Percentiles rank a stretch among this genome's conserved stretches.
These are phyloP conservation scores for Boletus sp. DNA, from an alignment of 768 basidiomycete species.

Conservation along the genomic window DNA sequence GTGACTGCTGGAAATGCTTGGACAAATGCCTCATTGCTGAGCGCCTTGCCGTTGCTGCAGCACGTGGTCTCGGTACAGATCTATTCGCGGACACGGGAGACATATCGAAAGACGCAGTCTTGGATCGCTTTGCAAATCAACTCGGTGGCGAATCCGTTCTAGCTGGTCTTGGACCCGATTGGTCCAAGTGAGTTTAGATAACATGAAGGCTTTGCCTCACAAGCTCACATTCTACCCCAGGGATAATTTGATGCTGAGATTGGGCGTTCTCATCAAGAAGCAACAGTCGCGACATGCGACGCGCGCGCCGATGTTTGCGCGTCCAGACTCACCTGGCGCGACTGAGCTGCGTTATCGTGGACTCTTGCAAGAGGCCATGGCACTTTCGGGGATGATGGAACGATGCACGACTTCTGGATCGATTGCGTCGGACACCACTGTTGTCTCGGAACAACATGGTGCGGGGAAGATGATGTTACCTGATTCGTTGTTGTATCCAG, in stretches of 20 bases:
- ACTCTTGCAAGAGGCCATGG: slow-evolving; percentile 37
- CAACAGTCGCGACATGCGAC: slow-evolving; percentile 19
- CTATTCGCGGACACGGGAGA: slow-evolving; percentile 50
- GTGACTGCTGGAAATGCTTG: slow-evolving; percentile 75
- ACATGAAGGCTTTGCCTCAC: neutral
- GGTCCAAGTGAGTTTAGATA: slow-evolving; percentile 50
- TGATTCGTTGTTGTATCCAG: slow-evolving; percentile 41
- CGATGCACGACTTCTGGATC: slow-evolving; percentile 15
- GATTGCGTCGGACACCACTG: slow-evolving; percentile 20
- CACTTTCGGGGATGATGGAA: slow-evolving; percentile 19
- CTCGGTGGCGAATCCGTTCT: slow-evolving; percentile 46
- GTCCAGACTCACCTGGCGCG: slow-evolving; percentile 19
- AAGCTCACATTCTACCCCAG: slow-evolving; percentile 10
- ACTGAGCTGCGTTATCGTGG: slow-evolving; percentile 52
- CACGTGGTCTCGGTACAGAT: slow-evolving; percentile 26
- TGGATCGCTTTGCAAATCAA: slow-evolving; percentile 51
- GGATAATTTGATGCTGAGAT: slow-evolving; percentile 28
- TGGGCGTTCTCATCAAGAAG: slow-evolving; percentile 29
- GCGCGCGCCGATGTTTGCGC: neutral
- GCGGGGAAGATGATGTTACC: slow-evolving; percentile 39
- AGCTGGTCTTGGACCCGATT: slow-evolving; percentile 43
- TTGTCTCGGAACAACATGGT: slow-evolving; percentile 38
- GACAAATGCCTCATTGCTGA: slow-evolving; percentile 79
- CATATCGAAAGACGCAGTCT: slow-evolving; percentile 54
- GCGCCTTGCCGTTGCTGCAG: slow-evolving; percentile 47